Base-by-base conservation (phyloP, 768 basidiomycete species). In the Amanita exitialis region DNA sequence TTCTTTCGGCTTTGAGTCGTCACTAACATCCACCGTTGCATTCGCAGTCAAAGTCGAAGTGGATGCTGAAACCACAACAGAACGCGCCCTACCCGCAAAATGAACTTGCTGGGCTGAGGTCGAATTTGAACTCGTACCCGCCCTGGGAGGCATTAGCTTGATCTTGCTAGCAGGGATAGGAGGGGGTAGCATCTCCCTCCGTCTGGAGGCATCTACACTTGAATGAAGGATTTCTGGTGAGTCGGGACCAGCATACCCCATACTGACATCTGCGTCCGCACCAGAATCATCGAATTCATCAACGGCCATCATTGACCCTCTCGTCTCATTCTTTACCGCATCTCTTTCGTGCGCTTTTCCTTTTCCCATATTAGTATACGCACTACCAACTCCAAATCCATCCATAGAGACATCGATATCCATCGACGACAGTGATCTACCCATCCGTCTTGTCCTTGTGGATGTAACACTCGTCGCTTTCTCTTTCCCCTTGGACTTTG, bases 261-360 rank as follows among this genome's bases (percentile, higher is more conserved):
- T 50, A 32, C 49, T 50, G 18, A 43, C 49, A 23, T 50, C 49
- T 28, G 39, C 49, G 32, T 50, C 49, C n/a, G 30, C 44, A 32
- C 32, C 13, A 5, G 12, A 3, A 37, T 32, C 9, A 8, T 42
- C 38, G 30, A 28, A 15, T 30, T 48, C 47, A 27, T 48, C 47
- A 28, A 48, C 25, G 5, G 34, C 37, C 21, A 21, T 38, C 47
- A 39, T 30, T 4, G 27, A 15, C 5, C 6, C 7, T 18, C n/a
- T 13, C 45, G 20, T 10, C 12, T 38, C 47, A 16, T 21, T 38
- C 35, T 23, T 21, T 15, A 13, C 20, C 4, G 27, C 16, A 20
- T 27, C 15, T 13, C 30, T 12, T 21, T 47, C 45, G 6, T 25
- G 28, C 21, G 9, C 38, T 15, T 34, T 28, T 2, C 30, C 49